These are phyloP conservation scores for Thermothielavioides terrestris DNA, from an alignment of 495 filamentous ascomycete genomes.

Conservation along the genomic window DNA sequence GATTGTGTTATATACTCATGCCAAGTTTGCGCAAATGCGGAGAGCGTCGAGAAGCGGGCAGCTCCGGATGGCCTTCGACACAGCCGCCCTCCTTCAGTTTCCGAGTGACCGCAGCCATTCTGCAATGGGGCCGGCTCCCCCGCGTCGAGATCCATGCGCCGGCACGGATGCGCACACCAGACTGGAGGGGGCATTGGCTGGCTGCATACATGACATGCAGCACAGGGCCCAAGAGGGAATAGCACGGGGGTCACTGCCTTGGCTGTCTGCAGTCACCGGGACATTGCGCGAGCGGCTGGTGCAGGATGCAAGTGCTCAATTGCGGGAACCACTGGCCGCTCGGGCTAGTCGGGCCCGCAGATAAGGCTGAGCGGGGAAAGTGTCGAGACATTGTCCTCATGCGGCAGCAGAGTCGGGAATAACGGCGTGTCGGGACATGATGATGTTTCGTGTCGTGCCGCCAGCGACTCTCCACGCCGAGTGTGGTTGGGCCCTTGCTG, in stretches of 20 bases:
- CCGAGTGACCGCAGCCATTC: conserved; percentile 15
- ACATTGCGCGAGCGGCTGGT: conserved; percentile 5
- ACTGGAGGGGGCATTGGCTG: conserved; percentile 11
- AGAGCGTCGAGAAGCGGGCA: conserved; percentile 9
- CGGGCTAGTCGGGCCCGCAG: neutral
- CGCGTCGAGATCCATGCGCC: conserved; percentile 8
- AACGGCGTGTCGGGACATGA: neutral
- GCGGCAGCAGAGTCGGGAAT: neutral
- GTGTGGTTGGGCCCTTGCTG: neutral
- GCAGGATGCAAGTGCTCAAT: conserved; percentile 20
- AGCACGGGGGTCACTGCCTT: conserved; percentile 8
- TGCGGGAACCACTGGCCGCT: conserved; percentile 9
- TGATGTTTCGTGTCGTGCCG: neutral
- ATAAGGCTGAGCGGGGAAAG: conserved; percentile 16
- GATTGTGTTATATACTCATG: conserved; percentile 14
- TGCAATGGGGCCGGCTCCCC: conserved; percentile 19
- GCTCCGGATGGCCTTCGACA: conserved; percentile 7
- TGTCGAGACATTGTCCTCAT: neutral
- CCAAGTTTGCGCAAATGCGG: conserved; percentile 29
- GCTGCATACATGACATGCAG: conserved; percentile 20
- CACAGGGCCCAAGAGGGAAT: conserved; percentile 8
- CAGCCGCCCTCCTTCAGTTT: conserved; percentile 6
- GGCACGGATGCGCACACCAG: conserved; percentile 8
- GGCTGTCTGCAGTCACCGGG: conserved; percentile 5
- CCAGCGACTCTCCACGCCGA: neutral